phyloP scores from a whole-genome alignment of 768 basidiomycete species.

The Mycena albidolilacea region DNA sequence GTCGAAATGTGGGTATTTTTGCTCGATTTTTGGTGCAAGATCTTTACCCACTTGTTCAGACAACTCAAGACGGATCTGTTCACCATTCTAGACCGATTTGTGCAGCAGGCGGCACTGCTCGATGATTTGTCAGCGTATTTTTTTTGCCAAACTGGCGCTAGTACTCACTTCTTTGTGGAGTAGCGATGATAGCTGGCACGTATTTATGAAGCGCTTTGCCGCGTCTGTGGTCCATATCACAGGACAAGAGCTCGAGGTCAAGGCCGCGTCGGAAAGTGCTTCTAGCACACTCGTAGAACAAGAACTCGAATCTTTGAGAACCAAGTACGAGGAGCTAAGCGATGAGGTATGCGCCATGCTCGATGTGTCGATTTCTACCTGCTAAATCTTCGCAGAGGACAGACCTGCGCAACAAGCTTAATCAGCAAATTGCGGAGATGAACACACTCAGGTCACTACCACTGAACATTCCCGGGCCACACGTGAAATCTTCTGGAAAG shows the following conservation, averaged over 20 bases:
- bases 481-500: constrained; percentile 61
- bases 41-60: constrained; percentile 51
- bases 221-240: constrained; percentile 77
- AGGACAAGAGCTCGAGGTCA: constrained; percentile 73
- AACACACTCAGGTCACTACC: constrained; percentile 74
- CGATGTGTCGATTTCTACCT: neutral
- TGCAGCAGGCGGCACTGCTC: constrained; percentile 70
- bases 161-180: constrained; percentile 36
- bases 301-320: constrained; percentile 73
- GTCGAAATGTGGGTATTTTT: constrained; percentile 68
- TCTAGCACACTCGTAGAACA: constrained; percentile 57
- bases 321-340: constrained; percentile 73
- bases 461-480: constrained; percentile 51
- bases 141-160: constrained; percentile 1
- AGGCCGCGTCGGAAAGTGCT: constrained; percentile 43
- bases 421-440: constrained; percentile 74
- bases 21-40: neutral
- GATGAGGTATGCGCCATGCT: constrained; percentile 67
- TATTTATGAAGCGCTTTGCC: constrained; percentile 73
- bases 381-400: constrained; percentile 56
- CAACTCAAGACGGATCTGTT: constrained; percentile 73
- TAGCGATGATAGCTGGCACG: constrained; percentile 78
- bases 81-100: constrained; percentile 73
- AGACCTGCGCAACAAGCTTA: constrained; percentile 67
- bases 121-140: constrained; percentile 71